Base-by-base conservation (phyloP, 176 grass and related monocot genomes). In the Raddia guianensis region DNA sequence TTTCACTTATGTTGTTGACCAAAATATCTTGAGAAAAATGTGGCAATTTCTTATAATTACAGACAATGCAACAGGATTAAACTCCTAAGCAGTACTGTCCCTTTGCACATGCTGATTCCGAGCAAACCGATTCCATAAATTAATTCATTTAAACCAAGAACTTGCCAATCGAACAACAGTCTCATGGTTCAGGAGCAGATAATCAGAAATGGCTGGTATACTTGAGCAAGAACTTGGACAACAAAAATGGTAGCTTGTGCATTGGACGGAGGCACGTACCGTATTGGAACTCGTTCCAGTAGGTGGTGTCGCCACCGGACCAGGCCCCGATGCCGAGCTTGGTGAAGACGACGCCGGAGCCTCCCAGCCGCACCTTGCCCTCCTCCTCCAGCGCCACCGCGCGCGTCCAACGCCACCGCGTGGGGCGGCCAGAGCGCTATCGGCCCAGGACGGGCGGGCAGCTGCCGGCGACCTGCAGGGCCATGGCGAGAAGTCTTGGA, bases 211-310 rank as follows among this genome's bases (percentile, higher is more conserved):
- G 27, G 27, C 27, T 27, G 27, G 27, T 27, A 27, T 27, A 27
- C 27, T 27, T 27, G 27, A 27, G 27, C 27, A 27, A 27, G 27
- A 27, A 27, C 27, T 27, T 27, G 1, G 27, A 27, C 27, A 27
- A 27, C 27, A 27, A 34, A 77, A 6, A 2, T 0, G 13, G 27
- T 5, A 54, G 3, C 0, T 27, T 27, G 27, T 18, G 19, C 40
- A 60, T 19, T 13, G 14, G 42, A 20, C 52, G 27, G 27, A 27
- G 27, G 27, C 0, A 67, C 86, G 69, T 87, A 98, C 95, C 95
- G 87, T 98, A 98, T 78, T 86, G 14, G 84, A 83, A 91, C 79
- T 95, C 88, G 75, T 98, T 98, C 95, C 95, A 98, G 83, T 95
- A 98, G 14, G 88, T 82, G 60, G 95, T 95, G 80, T 98, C 95